These are phyloP conservation scores for Mallotus repandus DNA, from an alignment of 441 rosid species.

Conservation along the genomic window DNA sequence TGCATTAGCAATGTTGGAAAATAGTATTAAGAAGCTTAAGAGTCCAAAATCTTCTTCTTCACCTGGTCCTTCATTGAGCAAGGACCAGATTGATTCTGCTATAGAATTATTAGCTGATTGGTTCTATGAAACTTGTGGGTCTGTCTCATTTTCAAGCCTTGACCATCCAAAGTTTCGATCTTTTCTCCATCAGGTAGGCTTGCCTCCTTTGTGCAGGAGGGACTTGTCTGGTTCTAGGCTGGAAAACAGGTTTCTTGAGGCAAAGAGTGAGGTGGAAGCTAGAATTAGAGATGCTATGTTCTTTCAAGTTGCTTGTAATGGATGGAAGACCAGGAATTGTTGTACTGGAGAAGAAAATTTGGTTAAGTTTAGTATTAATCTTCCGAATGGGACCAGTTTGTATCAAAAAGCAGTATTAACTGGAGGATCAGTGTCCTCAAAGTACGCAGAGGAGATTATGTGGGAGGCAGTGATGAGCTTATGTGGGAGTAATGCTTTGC, in stretches of 20 bases:
- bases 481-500: constrained; percentile 69
- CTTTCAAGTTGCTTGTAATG: constrained; percentile 78
- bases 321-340: constrained; percentile 57
- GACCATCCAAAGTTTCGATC: constrained; percentile 93
- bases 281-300: constrained; percentile 86
- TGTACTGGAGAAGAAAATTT: constrained; percentile 51
- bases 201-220: constrained; percentile 71
- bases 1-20: constrained; percentile 88
- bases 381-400: constrained; percentile 87
- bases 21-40: constrained; percentile 91
- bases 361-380: constrained; percentile 65
- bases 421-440: constrained; percentile 58
- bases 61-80: constrained; percentile 68
- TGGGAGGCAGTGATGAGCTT: constrained; percentile 61
- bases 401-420: constrained; percentile 58
- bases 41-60: constrained; percentile 60
- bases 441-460: constrained; percentile 78
- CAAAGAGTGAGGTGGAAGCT: constrained; percentile 62
- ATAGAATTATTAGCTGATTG: constrained; percentile 74
- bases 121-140: constrained; percentile 86
- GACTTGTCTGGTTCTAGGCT: constrained; percentile 59
- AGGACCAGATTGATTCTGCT: constrained; percentile 79
- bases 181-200: constrained; percentile 78
- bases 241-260: constrained; percentile 69
- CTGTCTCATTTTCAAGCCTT: constrained; percentile 78